phyloP scores from a whole-genome alignment of 2,329 filamentous ascomycete genomes.

The Fusarium buharicum region DNA sequence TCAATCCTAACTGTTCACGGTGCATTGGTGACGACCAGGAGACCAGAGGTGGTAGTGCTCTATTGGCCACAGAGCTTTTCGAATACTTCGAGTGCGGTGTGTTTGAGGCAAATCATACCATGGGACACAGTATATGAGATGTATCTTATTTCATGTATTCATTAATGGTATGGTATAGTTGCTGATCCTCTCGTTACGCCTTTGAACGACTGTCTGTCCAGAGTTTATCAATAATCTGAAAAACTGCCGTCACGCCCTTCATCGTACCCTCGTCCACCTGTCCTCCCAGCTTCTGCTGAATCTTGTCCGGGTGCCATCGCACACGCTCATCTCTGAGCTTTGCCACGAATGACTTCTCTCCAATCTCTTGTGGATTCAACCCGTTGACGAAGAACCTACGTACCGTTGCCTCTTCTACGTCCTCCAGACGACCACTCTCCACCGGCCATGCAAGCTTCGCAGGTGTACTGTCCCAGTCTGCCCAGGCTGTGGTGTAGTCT shows the following conservation, averaged over 20 bases:
- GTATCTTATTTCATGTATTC: not conserved
- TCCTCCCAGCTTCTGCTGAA: conserved; percentile 86
- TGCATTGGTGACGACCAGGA: too few species aligned
- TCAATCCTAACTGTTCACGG: not conserved
- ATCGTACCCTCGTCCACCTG: conserved; percentile 77
- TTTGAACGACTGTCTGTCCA: conserved; percentile 71
- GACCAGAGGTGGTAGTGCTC: too few species aligned
- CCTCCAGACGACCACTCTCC: conserved; percentile 63
- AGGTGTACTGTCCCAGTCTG: conserved; percentile 57
- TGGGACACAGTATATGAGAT: not conserved
- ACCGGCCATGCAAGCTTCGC: conserved; percentile 77
- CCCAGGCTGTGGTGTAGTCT: conserved; percentile 73
- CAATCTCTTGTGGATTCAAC: conserved; percentile 55
- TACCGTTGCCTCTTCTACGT: conserved; percentile 69
- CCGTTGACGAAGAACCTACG: conserved; percentile 73
- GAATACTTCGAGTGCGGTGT: not conserved
- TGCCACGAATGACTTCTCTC: conserved; percentile 58
- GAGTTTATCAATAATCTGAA: conserved; percentile 86
- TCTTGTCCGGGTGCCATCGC: conserved; percentile 97
- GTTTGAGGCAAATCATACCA: not conserved
- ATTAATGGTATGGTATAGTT: not conserved
- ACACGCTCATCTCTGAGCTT: conserved; percentile 85
- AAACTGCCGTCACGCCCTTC: conserved; percentile 85
- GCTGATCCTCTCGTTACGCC: conserved; percentile 8
- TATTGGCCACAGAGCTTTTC: too few species aligned